phyloP scores from a whole-genome alignment of 768 basidiomycete genomes.

The Lyophyllum decastes region DNA sequence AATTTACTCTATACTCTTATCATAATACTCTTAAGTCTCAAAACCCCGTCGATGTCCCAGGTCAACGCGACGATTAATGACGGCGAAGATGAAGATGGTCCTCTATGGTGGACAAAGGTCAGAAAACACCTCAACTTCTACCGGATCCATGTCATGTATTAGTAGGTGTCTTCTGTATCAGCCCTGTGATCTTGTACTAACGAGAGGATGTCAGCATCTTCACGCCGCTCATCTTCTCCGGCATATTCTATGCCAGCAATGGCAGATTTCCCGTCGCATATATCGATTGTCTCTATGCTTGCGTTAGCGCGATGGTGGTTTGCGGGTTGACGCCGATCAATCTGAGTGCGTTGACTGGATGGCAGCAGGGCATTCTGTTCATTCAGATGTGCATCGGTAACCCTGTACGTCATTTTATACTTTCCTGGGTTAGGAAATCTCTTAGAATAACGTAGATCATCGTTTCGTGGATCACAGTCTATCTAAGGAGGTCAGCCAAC shows the following conservation, averaged over 20 bases:
- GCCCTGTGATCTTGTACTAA: slow-evolving; percentile 8
- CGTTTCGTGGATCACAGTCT: slow-evolving; percentile 84
- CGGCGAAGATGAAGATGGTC: slow-evolving; percentile 12
- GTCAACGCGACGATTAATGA: slow-evolving; percentile 2
- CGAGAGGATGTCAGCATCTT: slow-evolving; percentile 53
- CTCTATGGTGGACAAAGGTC: slow-evolving; percentile 29
- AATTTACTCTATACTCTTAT: no score
- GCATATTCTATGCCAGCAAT: slow-evolving; percentile 83
- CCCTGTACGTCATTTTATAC: slow-evolving; percentile 53
- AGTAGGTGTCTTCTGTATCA: slow-evolving; percentile 40
- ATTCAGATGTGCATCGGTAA: slow-evolving; percentile 78
- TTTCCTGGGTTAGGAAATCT: background rate
- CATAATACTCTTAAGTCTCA: background rate
- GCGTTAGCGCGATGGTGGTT: slow-evolving; percentile 76
- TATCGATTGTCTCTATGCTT: slow-evolving; percentile 78
- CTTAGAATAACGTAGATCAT: slow-evolving; percentile 48
- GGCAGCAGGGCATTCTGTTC: slow-evolving; percentile 73
- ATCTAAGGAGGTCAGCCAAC: slow-evolving; percentile 61
- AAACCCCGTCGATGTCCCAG: background rate
- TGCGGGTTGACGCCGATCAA: slow-evolving; percentile 76
- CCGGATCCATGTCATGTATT: slow-evolving; percentile 60
- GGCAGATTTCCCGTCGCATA: slow-evolving; percentile 70
- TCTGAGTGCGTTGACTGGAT: slow-evolving; percentile 64
- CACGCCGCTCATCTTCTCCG: slow-evolving; percentile 77
- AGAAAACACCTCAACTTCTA: slow-evolving; percentile 65